These are phyloP conservation scores for Plantago lanceolata DNA, from an alignment of 305 asterid species.

Conservation along the genomic window DNA sequence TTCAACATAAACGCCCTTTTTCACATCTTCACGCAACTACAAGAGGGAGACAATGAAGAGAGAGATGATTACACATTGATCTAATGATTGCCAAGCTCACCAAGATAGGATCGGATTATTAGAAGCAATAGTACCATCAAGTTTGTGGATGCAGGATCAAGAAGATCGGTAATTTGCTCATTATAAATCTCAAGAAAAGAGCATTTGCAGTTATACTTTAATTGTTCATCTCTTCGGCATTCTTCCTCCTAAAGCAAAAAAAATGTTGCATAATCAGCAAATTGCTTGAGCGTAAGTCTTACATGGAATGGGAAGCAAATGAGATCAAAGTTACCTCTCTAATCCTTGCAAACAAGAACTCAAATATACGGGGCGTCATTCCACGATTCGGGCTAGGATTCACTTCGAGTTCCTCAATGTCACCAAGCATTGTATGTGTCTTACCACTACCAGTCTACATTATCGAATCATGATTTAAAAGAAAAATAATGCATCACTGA, in stretches of 20 bases:
- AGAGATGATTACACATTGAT: slow-evolving; percentile 19
- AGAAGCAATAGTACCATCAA: slow-evolving; percentile 56
- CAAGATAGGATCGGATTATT: slow-evolving; percentile 4
- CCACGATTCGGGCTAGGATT: slow-evolving; percentile 86
- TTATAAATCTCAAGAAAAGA: slow-evolving; percentile 93
- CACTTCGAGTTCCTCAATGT: slow-evolving; percentile 67
- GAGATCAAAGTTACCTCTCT: slow-evolving; percentile 59
- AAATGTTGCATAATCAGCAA: slow-evolving; percentile 11
- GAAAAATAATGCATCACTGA: neutral
- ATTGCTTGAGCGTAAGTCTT: slow-evolving; percentile 17
- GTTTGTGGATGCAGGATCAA: slow-evolving; percentile 92
- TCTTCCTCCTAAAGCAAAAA: slow-evolving; percentile 72
- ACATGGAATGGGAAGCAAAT: neutral
- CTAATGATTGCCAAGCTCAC: slow-evolving; percentile 6
- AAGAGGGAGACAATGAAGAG: slow-evolving; percentile 14
- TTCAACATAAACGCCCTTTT: slow-evolving; percentile 87
- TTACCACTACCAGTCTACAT: slow-evolving; percentile 98
- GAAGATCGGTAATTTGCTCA: slow-evolving; percentile 92
- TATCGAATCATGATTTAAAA: slow-evolving; percentile 17
- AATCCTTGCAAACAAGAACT: slow-evolving; percentile 93
- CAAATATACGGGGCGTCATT: slow-evolving; percentile 96
- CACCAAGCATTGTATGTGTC: slow-evolving; percentile 98
- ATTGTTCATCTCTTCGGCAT: slow-evolving; percentile 72
- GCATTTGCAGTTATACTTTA: slow-evolving; percentile 82
- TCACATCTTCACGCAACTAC: slow-evolving; percentile 86